A percentile compares a stretch with the other conserved stretches of the same genome.
phyloP scores from a whole-genome alignment of 495 filamentous ascomycete species.

The Saxophila tyrrhenica region DNA sequence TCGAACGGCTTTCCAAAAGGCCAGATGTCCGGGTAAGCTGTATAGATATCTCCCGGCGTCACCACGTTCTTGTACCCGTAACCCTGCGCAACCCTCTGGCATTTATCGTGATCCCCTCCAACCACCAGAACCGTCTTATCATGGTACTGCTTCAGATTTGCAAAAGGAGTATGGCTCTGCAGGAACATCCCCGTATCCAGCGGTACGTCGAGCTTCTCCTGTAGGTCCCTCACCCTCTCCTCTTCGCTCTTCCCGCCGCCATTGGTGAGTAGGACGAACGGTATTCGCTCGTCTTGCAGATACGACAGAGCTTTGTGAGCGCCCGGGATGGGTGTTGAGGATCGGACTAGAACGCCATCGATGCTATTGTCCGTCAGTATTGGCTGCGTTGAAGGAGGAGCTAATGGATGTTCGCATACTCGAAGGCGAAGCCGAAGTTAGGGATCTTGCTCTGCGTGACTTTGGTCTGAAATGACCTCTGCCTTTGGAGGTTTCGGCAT shows the following conservation, averaged over 20 bases:
- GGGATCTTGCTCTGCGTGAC: constrained; percentile 27
- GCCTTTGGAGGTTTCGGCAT: constrained; percentile 3
- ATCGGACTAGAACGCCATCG: constrained; percentile 90
- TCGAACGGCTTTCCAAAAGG: constrained; percentile 58
- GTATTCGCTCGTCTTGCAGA: constrained; percentile 59
- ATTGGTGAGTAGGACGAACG: constrained; percentile 81
- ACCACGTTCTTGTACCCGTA: constrained; percentile 84
- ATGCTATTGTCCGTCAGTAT: constrained; percentile 44
- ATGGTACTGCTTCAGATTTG: constrained; percentile 42
- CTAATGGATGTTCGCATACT: constrained; percentile 42
- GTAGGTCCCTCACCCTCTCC: constrained; percentile 59
- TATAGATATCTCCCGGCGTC: constrained; percentile 73
- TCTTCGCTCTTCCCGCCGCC: constrained; percentile 71
- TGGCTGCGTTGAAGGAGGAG: not conserved
- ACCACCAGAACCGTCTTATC: constrained; percentile 70
- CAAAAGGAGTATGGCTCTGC: constrained; percentile 78
- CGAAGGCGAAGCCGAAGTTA: constrained; percentile 73
- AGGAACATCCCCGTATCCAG: constrained; percentile 58
- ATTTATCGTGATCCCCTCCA: constrained; percentile 68
- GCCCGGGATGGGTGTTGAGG: constrained; percentile 64
- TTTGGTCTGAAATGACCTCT: constrained; percentile 13
- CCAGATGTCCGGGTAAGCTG: constrained; percentile 62
- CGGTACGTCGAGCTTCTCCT: constrained; percentile 46
- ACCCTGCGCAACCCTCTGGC: constrained; percentile 60
- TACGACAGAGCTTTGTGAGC: constrained; percentile 62